These are phyloP conservation scores for Calonectria pteridis DNA, from an alignment of 2,329 filamentous ascomycete species.

Conservation along the genomic window DNA sequence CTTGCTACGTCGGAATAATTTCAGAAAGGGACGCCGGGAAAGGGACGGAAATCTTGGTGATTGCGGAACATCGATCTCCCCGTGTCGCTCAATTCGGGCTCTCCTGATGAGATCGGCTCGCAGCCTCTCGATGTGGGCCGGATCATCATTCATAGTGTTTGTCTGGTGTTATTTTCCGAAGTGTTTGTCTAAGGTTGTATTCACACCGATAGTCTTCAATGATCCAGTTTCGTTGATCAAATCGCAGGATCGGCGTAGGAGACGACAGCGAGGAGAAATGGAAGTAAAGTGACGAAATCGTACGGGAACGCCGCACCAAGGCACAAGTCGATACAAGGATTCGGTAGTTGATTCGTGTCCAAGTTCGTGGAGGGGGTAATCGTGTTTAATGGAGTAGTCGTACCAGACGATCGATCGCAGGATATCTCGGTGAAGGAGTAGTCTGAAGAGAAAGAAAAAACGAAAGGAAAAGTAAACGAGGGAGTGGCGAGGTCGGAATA, in stretches of 20 bases:
- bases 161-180: background rate
- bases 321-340: background rate
- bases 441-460: background rate
- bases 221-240: background rate
- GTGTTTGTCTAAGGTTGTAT: background rate
- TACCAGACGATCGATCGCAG: constrained; percentile 5
- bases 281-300: background rate
- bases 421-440: background rate
- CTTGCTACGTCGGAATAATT: constrained; percentile 35
- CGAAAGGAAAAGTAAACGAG: background rate
- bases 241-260: background rate
- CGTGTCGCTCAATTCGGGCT: constrained; percentile 45
- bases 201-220: background rate
- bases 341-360: background rate
- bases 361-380: background rate
- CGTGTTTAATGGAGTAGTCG: background rate
- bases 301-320: background rate
- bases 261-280: background rate
- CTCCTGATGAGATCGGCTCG: constrained; percentile 49
- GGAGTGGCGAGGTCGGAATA: constrained; percentile 10
- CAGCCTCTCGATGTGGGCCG: constrained; percentile 48
- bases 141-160: constrained; percentile 37
- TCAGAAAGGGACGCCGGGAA: constrained; percentile 31
- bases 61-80: constrained; percentile 23
- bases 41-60: constrained; percentile 13